Base-by-base conservation (phyloP, 129 eudicot species). In the Scalesia atractyloides region DNA sequence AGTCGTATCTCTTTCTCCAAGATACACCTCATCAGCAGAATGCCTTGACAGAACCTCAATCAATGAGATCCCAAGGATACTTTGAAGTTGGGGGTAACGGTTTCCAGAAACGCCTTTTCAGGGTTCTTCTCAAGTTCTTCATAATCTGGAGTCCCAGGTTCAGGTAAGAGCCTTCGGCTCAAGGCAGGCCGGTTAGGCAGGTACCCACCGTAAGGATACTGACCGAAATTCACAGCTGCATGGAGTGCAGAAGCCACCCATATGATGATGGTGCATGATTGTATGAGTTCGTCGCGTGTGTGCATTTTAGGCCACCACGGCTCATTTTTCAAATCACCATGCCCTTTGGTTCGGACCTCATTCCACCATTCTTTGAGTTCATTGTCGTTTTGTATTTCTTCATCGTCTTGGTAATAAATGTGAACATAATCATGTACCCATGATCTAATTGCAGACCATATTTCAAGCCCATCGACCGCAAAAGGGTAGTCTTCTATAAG, bases 281-380 rank as follows among this genome's bases (percentile, higher is more conserved):
- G 70, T 1, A 86, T 70, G 14, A 91, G 85, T 19, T 86, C 96
- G 6, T 82, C 73, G 0, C 63, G 67, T 7, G 96, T 84, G 24
- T 84, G 83, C 97, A 91, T 86, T 64, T 81, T 74, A 4, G 96
- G 97, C 97, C 97, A 91, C 97, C 97, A 91, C 1, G 76, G 78
- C 66, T 88, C 89, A 20, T 91, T 69, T 76, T 88, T 88, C 77
- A 84, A 84, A 84, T 91, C 97, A 7, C 83, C 92, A 18, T 91
- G 97, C 18, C 97, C 97, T 81, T 82, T 67, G 67, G 83, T 86
- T 17, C 83, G 82, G 37, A 88, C 52, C 39, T 91, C 97, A 0
- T 69, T 75, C 97, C 97, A 88, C 96, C 96, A 91, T 43, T 74
- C 33, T 60, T 82, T 76, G 33, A 91, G 86, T 61, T 88, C 97